A percentile compares a stretch with the other conserved stretches of the same genome.
Evolutionary conservation across 805 yeast genomes (phyloP).

Genomic region (Kluyveromyces dobzhanskii): DNA sequence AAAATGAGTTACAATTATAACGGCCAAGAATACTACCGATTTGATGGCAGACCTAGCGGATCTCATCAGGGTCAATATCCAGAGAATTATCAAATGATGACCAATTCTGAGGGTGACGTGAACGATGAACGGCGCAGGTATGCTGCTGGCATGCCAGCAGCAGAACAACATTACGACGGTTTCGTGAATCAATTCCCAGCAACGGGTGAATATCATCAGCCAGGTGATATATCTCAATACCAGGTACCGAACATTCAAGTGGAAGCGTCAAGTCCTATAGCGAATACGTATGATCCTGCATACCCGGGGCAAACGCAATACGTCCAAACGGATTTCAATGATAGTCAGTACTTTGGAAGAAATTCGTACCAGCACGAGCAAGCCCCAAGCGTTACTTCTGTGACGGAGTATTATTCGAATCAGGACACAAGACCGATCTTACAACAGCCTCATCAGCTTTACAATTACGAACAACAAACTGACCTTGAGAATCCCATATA

Average conservation of each 20-base stretch:
- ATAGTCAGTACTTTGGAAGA: conserved; percentile 18
- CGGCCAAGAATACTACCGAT: background rate
- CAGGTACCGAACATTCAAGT: conserved; percentile 23
- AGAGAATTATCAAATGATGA: background rate
- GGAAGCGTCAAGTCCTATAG: conserved; percentile 1
- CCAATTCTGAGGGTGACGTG: background rate
- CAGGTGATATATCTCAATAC: conserved; percentile 4
- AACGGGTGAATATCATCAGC: background rate
- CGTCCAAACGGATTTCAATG: conserved; percentile 17
- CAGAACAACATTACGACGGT: conserved; percentile 10
- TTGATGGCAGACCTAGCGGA: background rate
- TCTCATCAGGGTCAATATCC: background rate
- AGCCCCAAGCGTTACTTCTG: conserved; percentile 7
- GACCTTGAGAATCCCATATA: conserved; percentile 20
- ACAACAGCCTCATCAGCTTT: conserved; percentile 6
- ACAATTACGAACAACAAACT: conserved; percentile 9
- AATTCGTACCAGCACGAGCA: conserved; percentile 6
- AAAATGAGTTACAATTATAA: background rate
- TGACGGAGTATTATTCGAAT: conserved; percentile 5
- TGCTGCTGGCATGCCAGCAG: background rate
- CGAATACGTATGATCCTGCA: conserved; percentile 1
- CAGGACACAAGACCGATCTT: conserved; percentile 20
- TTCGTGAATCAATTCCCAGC: conserved; percentile 15
- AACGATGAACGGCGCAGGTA: background rate
- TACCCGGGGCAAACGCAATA: background rate